A percentile compares a stretch with the other conserved stretches of the same genome.
phyloP scores from a whole-genome alignment of 371 early-diverging fungal genomes.

The Circinella minor region DNA sequence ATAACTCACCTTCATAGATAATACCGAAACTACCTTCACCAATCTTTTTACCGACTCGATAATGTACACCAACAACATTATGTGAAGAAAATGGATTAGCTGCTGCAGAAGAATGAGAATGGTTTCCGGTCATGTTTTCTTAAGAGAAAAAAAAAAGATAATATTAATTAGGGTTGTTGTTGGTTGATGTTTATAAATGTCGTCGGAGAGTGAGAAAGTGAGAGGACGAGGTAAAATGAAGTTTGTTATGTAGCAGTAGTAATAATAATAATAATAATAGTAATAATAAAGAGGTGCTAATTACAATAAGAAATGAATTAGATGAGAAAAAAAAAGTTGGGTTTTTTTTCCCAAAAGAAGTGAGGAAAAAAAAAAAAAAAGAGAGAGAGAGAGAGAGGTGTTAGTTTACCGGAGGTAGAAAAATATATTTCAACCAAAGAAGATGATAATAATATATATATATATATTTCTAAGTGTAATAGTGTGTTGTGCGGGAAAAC shows the following conservation, averaged over 20 bases:
- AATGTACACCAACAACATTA: slow-evolving; percentile 86
- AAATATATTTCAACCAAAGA: background rate
- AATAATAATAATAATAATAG: no score
- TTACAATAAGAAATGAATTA: background rate
- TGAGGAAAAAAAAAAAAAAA: background rate
- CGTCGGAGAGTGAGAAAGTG: slow-evolving; percentile 22
- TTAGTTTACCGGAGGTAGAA: no score
- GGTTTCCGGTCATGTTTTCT: slow-evolving; percentile 18
- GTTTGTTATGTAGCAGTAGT: no score
- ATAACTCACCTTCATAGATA: slow-evolving; percentile 88
- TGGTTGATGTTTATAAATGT: no score
- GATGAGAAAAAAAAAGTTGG: no score
- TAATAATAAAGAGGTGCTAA: no score
- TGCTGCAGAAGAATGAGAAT: slow-evolving; percentile 24
- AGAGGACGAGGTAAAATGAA: slow-evolving; percentile 6
- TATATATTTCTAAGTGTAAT: no score
- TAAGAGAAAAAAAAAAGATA: background rate
- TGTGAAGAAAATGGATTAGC: slow-evolving; percentile 27
- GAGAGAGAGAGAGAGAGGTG: slow-evolving; percentile 2
- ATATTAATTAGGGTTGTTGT: no score
- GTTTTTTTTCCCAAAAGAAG: no score
- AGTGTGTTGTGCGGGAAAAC: slow-evolving; percentile 7
- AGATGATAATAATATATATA: background rate
- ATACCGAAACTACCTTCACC: slow-evolving; percentile 95
- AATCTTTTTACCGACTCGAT: slow-evolving; percentile 90